Conservation (phyloP, 306 rosid genomes). For the Erythrophleum fordii region DNA sequence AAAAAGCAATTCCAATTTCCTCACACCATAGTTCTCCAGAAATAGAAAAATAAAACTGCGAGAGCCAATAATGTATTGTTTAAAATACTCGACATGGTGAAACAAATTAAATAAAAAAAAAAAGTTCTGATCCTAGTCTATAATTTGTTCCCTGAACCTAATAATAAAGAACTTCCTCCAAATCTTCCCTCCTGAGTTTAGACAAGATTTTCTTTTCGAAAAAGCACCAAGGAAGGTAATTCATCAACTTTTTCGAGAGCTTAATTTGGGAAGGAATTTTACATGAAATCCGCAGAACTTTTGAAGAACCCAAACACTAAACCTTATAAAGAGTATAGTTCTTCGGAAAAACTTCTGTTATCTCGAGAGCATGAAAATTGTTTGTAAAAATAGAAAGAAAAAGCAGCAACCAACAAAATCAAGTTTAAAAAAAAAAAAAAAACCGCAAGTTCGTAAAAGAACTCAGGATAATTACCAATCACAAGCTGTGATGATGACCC, state of each 20-base stretch:
- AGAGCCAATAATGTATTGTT: conserved; percentile 29
- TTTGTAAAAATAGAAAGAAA: background rate
- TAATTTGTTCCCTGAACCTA: background rate
- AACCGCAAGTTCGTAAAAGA: background rate
- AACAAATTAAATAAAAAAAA: background rate
- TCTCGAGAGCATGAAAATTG: background rate
- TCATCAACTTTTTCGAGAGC: background rate
- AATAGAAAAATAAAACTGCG: conserved; percentile 87
- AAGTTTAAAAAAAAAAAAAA: background rate
- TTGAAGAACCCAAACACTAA: background rate
- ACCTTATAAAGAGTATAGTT: background rate
- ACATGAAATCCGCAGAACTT: background rate
- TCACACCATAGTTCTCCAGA: conserved; percentile 94
- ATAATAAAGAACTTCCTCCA: background rate
- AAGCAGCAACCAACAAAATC: background rate
- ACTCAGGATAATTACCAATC: conserved; percentile 64
- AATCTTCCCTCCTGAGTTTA: background rate
- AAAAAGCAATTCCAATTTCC: conserved; percentile 84
- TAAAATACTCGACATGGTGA: background rate
- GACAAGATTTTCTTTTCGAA: background rate
- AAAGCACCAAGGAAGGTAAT: background rate
- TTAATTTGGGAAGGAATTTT: conserved; percentile 1
- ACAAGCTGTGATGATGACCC: conserved; percentile 83
- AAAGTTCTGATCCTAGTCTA: background rate
- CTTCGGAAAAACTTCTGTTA: background rate